phyloP scores from a whole-genome alignment of 768 basidiomycete species.

The Suillus decipiens region DNA sequence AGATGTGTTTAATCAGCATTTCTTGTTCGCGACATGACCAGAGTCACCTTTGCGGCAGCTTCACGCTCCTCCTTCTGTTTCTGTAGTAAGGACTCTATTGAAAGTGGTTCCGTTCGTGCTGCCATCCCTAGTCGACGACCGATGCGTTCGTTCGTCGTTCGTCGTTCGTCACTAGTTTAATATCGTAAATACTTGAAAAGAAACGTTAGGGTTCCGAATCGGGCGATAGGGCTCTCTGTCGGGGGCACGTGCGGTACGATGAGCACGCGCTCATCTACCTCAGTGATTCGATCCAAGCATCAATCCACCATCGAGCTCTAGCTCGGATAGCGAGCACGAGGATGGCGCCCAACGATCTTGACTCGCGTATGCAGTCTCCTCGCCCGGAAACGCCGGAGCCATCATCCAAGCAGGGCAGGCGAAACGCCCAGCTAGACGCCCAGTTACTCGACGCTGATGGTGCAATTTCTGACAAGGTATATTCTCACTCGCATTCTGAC shows the following conservation, averaged over 20 bases:
- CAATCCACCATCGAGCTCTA: slow-evolving; percentile 4
- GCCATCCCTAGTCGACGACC: slow-evolving; percentile 39
- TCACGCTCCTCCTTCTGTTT: slow-evolving; percentile 90
- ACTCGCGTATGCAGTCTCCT: slow-evolving; percentile 42
- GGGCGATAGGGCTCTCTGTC: background rate
- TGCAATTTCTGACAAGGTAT: slow-evolving; percentile 62
- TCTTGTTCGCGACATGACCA: background rate
- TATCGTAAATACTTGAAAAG: slow-evolving; percentile 13
- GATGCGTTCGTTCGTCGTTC: too few species aligned
- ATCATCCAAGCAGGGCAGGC: slow-evolving; percentile 56
- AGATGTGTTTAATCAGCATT: slow-evolving; percentile 10
- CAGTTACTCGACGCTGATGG: slow-evolving; percentile 74
- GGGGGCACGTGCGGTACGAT: slow-evolving; percentile 21
- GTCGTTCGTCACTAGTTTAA: slow-evolving; percentile 15
- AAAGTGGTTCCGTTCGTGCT: slow-evolving; percentile 67
- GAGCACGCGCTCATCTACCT: slow-evolving; percentile 23
- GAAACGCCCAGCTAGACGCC: slow-evolving; percentile 51
- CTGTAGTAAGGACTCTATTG: slow-evolving; percentile 83
- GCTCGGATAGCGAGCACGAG: slow-evolving; percentile 6
- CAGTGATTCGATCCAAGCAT: slow-evolving; percentile 16
- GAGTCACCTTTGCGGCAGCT: slow-evolving; percentile 81
- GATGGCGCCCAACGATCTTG: slow-evolving; percentile 8
- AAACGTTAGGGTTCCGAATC: slow-evolving; percentile 6
- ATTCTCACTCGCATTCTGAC: slow-evolving; percentile 13
- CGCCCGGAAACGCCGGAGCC: slow-evolving; percentile 66